Percentiles rank a stretch among this genome's conserved stretches.
phyloP scores from a whole-genome alignment of 345 rosid genomes.

The Acer saccharum region DNA sequence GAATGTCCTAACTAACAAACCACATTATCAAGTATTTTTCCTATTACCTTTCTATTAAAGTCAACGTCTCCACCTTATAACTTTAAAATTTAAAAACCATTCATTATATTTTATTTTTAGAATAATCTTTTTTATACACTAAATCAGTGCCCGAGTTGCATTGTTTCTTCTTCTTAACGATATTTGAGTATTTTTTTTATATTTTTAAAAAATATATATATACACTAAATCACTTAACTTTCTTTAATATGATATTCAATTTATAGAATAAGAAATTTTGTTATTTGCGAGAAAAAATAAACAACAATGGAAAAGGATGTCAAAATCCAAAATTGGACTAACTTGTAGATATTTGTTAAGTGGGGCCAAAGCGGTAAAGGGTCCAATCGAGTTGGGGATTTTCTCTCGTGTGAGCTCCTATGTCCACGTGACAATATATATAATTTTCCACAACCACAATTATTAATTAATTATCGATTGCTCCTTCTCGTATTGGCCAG shows the following conservation, averaged over 20 bases:
- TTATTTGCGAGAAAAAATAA: background rate
- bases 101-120: too few species aligned
- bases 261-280: background rate
- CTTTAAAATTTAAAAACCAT: background rate
- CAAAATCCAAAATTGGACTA: background rate
- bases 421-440: background rate
- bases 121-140: too few species aligned
- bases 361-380: background rate
- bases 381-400: background rate
- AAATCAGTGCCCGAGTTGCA: too few species aligned
- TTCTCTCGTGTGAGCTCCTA: background rate
- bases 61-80: too few species aligned
- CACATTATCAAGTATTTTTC: too few species aligned
- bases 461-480: background rate
- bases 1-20: too few species aligned
- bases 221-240: background rate
- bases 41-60: too few species aligned
- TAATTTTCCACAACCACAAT: background rate
- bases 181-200: too few species aligned
- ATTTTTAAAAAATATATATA: too few species aligned
- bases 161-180: too few species aligned
- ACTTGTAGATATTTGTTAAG: background rate
- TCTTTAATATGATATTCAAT: background rate
- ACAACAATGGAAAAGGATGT: too few species aligned
- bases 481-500: background rate